A percentile compares a stretch with the other conserved stretches of the same genome.
Evolutionary conservation across 2,329 filamentous ascomycete species (phyloP).

Genomic region (Coniella lustricola): DNA sequence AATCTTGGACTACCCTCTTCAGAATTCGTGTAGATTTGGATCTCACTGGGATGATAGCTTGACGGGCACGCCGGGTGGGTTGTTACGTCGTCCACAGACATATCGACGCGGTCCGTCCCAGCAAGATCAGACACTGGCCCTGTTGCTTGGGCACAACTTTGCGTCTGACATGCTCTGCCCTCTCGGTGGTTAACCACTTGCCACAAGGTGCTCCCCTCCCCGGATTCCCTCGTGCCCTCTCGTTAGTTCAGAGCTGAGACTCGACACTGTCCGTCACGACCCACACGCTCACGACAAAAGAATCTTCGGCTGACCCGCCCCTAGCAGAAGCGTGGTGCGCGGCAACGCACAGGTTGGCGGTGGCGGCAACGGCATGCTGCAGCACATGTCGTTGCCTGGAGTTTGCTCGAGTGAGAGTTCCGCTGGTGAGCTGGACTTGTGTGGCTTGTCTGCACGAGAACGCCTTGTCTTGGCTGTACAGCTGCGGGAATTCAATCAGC

Average conservation of each 20-base stretch:
- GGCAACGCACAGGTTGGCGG: background rate
- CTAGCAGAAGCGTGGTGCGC: background rate
- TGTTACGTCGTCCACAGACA: background rate
- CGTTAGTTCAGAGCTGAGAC: background rate
- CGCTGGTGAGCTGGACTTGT: background rate
- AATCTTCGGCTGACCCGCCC: background rate
- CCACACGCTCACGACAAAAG: background rate
- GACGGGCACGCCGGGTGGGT: too few species aligned
- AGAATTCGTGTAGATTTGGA: background rate
- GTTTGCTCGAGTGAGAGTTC: background rate
- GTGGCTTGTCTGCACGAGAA: slow-evolving; percentile 6
- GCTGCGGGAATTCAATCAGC: slow-evolving; percentile 1
- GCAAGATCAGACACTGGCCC: background rate
- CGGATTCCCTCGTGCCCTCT: background rate
- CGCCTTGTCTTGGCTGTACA: background rate
- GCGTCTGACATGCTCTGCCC: too few species aligned
- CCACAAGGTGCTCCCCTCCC: background rate
- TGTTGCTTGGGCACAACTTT: too few species aligned
- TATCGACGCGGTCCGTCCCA: background rate
- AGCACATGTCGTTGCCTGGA: background rate
- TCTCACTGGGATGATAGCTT: background rate
- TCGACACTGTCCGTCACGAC: background rate
- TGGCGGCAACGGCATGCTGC: slow-evolving; percentile 3
- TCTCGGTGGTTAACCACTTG: too few species aligned
- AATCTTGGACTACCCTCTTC: background rate